Percentiles rank a stretch among this genome's conserved stretches.
These are phyloP conservation scores for Phaeosphaeria sp. DNA, from an alignment of 2,329 filamentous ascomycete genomes.

Conservation along the genomic window DNA sequence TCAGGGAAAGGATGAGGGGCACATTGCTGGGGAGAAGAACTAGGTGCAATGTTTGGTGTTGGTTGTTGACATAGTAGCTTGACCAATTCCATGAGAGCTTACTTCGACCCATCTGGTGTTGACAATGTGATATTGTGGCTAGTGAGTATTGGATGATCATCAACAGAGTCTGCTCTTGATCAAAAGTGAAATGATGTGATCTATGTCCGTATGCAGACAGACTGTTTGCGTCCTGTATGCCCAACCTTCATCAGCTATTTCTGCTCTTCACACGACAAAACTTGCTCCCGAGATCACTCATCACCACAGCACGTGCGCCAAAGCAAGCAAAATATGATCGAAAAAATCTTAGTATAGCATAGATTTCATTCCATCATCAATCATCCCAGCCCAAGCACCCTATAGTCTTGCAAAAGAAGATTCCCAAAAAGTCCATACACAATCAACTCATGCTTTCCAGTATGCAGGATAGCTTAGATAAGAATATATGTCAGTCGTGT, in stretches of 20 bases:
- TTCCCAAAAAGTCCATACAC: neutral
- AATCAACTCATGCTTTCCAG: neutral
- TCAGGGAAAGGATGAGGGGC: slow-evolving; percentile 1
- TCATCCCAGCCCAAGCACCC: slow-evolving; percentile 2
- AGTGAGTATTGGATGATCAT: too few species aligned
- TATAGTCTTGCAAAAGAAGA: slow-evolving; percentile 1
- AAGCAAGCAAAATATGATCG: neutral
- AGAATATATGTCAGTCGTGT: neutral
- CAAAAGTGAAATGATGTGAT: too few species aligned
- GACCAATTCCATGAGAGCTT: neutral
- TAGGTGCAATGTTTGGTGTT: too few species aligned
- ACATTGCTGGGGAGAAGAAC: neutral
- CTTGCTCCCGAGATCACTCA: too few species aligned
- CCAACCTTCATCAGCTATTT: too few species aligned
- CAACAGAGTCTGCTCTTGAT: too few species aligned
- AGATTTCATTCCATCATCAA: slow-evolving; percentile 14
- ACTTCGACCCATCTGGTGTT: too few species aligned
- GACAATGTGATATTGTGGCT: too few species aligned
- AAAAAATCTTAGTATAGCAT: neutral
- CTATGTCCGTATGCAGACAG: too few species aligned
- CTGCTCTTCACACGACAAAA: too few species aligned
- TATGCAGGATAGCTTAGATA: neutral
- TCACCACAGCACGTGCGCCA: neutral
- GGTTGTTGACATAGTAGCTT: neutral
- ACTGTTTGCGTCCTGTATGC: too few species aligned